These are phyloP conservation scores for Termitomyces sp. DNA, from an alignment of 768 basidiomycete genomes.

Conservation along the genomic window DNA sequence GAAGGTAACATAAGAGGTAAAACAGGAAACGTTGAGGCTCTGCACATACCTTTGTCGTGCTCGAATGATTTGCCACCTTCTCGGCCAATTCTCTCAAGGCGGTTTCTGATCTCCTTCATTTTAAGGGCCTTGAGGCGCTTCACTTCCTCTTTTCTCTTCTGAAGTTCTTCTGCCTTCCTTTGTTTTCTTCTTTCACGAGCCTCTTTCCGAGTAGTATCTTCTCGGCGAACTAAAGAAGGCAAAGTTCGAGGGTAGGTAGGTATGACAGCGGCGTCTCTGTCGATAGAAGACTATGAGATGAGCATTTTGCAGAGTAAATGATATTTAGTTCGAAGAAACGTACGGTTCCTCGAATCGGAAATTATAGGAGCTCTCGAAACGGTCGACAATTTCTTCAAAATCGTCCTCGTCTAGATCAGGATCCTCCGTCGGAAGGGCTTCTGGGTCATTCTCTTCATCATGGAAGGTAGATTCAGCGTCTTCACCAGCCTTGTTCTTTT, in stretches of 20 bases:
- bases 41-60: conserved; percentile 28
- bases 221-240: conserved; percentile 59
- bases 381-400: conserved; percentile 88
- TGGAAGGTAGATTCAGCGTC: conserved; percentile 18
- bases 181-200: conserved; percentile 76
- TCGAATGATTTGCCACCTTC: conserved; percentile 61
- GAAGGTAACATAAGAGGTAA: not conserved
- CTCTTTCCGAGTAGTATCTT: conserved; percentile 77
- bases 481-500: conserved; percentile 24
- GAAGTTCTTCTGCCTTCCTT: conserved; percentile 75
- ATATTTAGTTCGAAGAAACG: conserved; percentile 29
- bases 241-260: conserved; percentile 74
- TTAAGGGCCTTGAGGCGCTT: conserved; percentile 80
- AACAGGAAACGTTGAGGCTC: not conserved
- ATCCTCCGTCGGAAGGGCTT: conserved; percentile 18
- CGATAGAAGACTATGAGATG: not conserved
- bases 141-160: conserved; percentile 75
- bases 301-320: not conserved
- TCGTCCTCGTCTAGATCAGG: conserved; percentile 55
- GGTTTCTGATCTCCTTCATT: conserved; percentile 73
- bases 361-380: conserved; percentile 96
- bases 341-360: conserved; percentile 97
- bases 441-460: conserved; percentile 15
- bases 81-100: conserved; percentile 66
- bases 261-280: conserved; percentile 63